A percentile compares a stretch with the other conserved stretches of the same genome.
phyloP scores from a whole-genome alignment of 306 rosid genomes.

The Alnus rubra region DNA sequence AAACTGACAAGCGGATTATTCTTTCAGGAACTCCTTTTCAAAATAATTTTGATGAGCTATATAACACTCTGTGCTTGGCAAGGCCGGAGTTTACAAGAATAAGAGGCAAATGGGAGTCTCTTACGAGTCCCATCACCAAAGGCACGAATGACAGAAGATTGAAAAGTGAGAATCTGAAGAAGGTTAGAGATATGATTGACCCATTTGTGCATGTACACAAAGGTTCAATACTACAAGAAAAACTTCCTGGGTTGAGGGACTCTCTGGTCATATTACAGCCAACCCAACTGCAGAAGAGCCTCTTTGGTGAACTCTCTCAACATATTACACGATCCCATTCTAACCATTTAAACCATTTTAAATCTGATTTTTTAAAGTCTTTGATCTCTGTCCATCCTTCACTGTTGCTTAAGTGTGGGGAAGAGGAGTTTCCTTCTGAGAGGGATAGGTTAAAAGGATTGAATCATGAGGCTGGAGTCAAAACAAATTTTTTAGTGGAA shows the following conservation, averaged over 20 bases:
- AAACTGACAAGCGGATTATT: slow-evolving; percentile 55
- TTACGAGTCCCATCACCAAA: slow-evolving; percentile 32
- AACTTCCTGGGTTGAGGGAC: slow-evolving; percentile 60
- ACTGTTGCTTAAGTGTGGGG: slow-evolving; percentile 19
- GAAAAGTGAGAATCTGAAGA: slow-evolving; percentile 25
- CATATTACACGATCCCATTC: too few relatives aligned
- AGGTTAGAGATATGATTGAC: slow-evolving; percentile 33
- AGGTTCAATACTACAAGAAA: slow-evolving; percentile 51
- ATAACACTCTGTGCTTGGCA: slow-evolving; percentile 50
- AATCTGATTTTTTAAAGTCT: slow-evolving; percentile 40
- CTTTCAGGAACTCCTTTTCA: slow-evolving; percentile 84
- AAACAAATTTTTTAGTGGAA: slow-evolving; percentile 46
- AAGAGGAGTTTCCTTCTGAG: background rate
- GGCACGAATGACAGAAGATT: background rate
- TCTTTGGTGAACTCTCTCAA: slow-evolving; percentile 21
- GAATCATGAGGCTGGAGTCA: slow-evolving; percentile 50
- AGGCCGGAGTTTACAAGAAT: slow-evolving; percentile 36
- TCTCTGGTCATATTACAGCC: slow-evolving; percentile 30
- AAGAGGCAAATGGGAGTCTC: slow-evolving; percentile 32
- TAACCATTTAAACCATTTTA: slow-evolving; percentile 7
- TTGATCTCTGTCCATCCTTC: slow-evolving; percentile 61
- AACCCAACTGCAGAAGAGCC: slow-evolving; percentile 26
- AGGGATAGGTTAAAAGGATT: slow-evolving; percentile 15
- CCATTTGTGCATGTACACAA: slow-evolving; percentile 56
- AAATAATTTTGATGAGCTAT: slow-evolving; percentile 62